These are phyloP conservation scores for Cucurbita ficifolia DNA, from an alignment of 306 rosid genomes.

Conservation along the genomic window DNA sequence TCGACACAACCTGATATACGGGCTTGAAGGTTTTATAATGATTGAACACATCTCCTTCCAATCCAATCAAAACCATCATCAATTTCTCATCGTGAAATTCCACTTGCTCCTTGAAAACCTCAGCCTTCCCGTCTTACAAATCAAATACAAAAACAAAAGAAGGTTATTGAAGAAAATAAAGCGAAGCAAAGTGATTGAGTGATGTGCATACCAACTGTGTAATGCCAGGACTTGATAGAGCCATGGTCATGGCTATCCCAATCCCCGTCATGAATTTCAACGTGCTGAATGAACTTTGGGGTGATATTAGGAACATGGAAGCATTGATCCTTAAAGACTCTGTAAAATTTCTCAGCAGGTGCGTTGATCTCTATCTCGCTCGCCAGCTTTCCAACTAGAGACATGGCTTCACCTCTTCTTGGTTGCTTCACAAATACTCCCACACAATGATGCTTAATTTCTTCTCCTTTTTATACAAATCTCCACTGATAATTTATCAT, in stretches of 20 bases:
- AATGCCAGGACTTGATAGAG: too few species aligned
- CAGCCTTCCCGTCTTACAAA: constrained; percentile 9
- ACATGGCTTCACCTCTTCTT: background rate
- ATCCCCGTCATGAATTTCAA: too few species aligned
- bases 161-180: too few species aligned
- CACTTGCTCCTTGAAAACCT: constrained; percentile 18
- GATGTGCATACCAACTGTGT: too few species aligned
- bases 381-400: background rate
- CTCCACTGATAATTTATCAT: too few species aligned
- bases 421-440: too few species aligned
- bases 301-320: background rate
- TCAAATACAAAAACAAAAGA: background rate
- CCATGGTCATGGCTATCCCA: too few species aligned
- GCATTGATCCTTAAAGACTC: background rate
- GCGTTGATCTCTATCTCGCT: background rate
- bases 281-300: background rate
- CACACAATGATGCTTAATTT: too few species aligned
- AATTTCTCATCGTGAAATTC: constrained; percentile 14
- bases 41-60: constrained; percentile 22
- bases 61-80: background rate
- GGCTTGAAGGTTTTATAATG: constrained; percentile 13
- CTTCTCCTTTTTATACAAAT: too few species aligned
- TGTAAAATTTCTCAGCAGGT: background rate
- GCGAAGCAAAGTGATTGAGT: too few species aligned
- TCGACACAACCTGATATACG: constrained; percentile 4